Percentiles rank a stretch among this genome's conserved stretches.
Evolutionary conservation across 352 stramenopile species (phyloP).

Genomic region (Plasmopara muralis): DNA sequence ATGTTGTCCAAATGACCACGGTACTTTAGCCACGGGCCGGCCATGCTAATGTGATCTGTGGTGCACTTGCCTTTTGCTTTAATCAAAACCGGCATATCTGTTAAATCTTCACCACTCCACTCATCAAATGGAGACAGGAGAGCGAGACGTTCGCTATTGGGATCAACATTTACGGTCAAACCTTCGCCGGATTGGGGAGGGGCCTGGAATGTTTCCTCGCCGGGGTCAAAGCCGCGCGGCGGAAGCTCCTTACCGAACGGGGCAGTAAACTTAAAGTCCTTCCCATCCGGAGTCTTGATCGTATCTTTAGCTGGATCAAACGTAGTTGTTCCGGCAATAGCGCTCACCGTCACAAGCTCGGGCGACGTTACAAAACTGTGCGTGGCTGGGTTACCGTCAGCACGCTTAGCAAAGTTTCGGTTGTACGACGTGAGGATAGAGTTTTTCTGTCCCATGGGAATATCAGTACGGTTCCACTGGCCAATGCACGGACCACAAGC

Average conservation of each 20-base stretch:
- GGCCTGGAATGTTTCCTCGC: slow-evolving; percentile 91
- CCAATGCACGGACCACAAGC: slow-evolving; percentile 92
- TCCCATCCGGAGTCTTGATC: slow-evolving; percentile 79
- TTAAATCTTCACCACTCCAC: slow-evolving; percentile 87
- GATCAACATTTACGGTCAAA: slow-evolving; percentile 76
- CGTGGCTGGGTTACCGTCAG: slow-evolving; percentile 90
- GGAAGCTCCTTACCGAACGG: slow-evolving; percentile 90
- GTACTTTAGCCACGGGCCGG: slow-evolving; percentile 92
- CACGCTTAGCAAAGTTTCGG: slow-evolving; percentile 93
- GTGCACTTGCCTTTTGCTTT: slow-evolving; percentile 95
- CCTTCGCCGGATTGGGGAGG: slow-evolving; percentile 51
- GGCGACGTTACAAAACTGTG: slow-evolving; percentile 91
- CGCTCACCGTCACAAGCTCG: slow-evolving; percentile 87
- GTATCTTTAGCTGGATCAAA: slow-evolving; percentile 90
- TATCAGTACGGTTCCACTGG: slow-evolving; percentile 90
- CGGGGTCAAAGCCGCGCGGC: slow-evolving; percentile 83
- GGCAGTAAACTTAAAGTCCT: slow-evolving; percentile 87
- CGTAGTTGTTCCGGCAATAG: slow-evolving; percentile 84
- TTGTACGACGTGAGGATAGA: slow-evolving; percentile 95
- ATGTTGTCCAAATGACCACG: slow-evolving; percentile 93
- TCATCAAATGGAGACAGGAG: slow-evolving; percentile 84
- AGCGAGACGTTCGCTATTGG: slow-evolving; percentile 81
- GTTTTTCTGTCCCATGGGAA: slow-evolving; percentile 86
- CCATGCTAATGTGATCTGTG: slow-evolving; percentile 93
- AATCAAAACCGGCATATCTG: slow-evolving; percentile 86